Percentiles rank a stretch among this genome's conserved stretches.
Conservation (phyloP, 2,329 filamentous ascomycete species). For the Trichothecium roseum region DNA sequence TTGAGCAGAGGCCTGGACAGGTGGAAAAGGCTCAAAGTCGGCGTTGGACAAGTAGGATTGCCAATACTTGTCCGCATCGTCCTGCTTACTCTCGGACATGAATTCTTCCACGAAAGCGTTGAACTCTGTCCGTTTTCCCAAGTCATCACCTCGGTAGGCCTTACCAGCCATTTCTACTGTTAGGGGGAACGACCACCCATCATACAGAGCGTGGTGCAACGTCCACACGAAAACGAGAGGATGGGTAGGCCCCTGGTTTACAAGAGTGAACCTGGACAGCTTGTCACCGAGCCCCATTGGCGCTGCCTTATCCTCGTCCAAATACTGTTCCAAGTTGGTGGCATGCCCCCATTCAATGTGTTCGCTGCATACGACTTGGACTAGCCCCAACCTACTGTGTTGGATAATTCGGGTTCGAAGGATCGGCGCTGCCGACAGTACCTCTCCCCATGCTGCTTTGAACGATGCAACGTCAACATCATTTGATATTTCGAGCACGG, state of each 20-base stretch:
- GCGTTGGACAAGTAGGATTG: slow-evolving; percentile 5
- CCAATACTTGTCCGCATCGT: slow-evolving; percentile 9
- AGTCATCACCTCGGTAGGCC: slow-evolving; percentile 5
- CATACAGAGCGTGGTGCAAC: slow-evolving; percentile 16
- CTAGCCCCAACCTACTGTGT: neutral
- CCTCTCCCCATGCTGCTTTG: neutral
- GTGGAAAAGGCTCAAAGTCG: slow-evolving; percentile 9
- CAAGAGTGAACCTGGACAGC: slow-evolving; percentile 5
- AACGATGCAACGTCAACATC: neutral
- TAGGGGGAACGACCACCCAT: slow-evolving; percentile 15
- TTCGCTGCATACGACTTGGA: neutral
- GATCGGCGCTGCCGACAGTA: neutral
- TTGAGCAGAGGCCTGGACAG: neutral
- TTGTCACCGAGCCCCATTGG: slow-evolving; percentile 3
- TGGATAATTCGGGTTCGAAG: slow-evolving; percentile 1
- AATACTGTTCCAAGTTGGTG: too few species aligned
- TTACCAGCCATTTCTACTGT: slow-evolving; percentile 11
- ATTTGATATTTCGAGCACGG: neutral
- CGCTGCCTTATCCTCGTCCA: neutral
- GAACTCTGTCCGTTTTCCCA: neutral
- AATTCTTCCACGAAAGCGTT: slow-evolving; percentile 10
- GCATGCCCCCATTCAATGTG: neutral
- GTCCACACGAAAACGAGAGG: slow-evolving; percentile 12
- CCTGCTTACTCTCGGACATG: slow-evolving; percentile 3
- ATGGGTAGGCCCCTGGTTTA: neutral